Conservation (phyloP, 1,284 basidiomycete species). For the Meira nashicola region DNA sequence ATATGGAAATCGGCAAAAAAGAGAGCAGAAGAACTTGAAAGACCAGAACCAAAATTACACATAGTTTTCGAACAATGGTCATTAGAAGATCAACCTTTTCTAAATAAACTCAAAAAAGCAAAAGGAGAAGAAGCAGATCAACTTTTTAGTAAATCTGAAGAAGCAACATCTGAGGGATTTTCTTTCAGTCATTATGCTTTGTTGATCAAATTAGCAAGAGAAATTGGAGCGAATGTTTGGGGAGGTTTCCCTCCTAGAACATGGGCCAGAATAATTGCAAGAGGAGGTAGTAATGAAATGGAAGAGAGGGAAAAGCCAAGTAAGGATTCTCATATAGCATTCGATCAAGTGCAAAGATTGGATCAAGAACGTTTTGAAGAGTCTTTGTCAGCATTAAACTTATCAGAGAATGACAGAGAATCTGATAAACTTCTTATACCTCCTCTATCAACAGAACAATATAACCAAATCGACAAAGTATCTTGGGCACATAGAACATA, state of each 20-base stretch:
- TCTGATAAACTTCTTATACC: conserved; percentile 7
- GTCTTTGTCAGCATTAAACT: too few relatives aligned
- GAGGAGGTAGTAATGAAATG: conserved; percentile 15
- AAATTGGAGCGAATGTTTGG: conserved; percentile 34
- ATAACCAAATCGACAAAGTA: conserved; percentile 20
- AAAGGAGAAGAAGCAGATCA: conserved; percentile 1
- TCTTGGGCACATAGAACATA: conserved; percentile 33
- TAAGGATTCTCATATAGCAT: background rate
- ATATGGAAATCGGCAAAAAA: background rate
- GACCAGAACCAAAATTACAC: conserved; percentile 19
- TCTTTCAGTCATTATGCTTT: conserved; percentile 34
- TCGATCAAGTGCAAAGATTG: background rate
- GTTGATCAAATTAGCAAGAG: conserved; percentile 34
- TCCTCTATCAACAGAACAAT: background rate
- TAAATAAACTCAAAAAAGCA: conserved; percentile 19
- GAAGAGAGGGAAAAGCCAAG: conserved; percentile 14
- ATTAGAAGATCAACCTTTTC: conserved; percentile 31
- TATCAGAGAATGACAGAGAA: background rate
- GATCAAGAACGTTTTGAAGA: background rate
- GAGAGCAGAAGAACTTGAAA: too few relatives aligned
- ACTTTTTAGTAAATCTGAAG: conserved; percentile 16
- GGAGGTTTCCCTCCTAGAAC: conserved; percentile 34
- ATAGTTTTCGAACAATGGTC: conserved; percentile 40
- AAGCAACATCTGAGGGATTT: conserved; percentile 23
- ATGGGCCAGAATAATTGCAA: conserved; percentile 30